A percentile compares a stretch with the other conserved stretches of the same genome.
Evolutionary conservation across 202 grass and related monocot species (phyloP).

Genomic region (Saccharum hybrid): DNA sequence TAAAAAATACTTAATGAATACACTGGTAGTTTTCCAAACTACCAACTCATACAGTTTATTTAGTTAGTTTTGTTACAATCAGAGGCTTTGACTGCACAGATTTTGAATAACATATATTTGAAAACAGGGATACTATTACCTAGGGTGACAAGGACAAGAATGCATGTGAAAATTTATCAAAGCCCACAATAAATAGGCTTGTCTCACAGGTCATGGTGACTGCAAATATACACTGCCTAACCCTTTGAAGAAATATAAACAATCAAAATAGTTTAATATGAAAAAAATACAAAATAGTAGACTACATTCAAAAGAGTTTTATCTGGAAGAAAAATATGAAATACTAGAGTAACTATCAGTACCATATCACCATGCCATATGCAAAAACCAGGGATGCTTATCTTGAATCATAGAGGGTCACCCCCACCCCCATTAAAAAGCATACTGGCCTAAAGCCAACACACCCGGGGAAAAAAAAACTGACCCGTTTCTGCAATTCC

Average conservation of each 20-base stretch:
- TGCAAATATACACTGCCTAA: not conserved
- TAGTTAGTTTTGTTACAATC: not conserved
- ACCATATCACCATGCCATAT: not conserved
- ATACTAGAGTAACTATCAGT: not conserved
- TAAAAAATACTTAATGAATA: not conserved
- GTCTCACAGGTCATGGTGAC: not conserved
- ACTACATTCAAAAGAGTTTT: not conserved
- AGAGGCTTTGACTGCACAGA: not conserved
- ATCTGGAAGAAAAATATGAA: conserved; percentile 18
- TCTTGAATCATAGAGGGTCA: not conserved
- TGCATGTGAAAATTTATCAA: not conserved
- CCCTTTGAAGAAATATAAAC: not conserved
- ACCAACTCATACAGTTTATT: not conserved
- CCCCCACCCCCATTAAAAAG: not conserved
- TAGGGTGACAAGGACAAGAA: not conserved
- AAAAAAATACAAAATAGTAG: not conserved
- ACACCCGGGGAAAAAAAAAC: not conserved
- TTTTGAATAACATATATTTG: not conserved
- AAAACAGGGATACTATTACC: not conserved
- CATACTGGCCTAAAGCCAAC: conserved; percentile 31
- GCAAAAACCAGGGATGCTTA: not conserved
- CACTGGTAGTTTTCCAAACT: conserved; percentile 1
- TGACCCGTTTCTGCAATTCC: not conserved
- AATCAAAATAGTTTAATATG: not conserved
- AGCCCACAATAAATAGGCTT: not conserved